Evolutionary conservation across 2,329 filamentous ascomycete genomes (phyloP), one percentile per base, ranked within the genome.

Genomic region (Penicillium sp.): DNA sequence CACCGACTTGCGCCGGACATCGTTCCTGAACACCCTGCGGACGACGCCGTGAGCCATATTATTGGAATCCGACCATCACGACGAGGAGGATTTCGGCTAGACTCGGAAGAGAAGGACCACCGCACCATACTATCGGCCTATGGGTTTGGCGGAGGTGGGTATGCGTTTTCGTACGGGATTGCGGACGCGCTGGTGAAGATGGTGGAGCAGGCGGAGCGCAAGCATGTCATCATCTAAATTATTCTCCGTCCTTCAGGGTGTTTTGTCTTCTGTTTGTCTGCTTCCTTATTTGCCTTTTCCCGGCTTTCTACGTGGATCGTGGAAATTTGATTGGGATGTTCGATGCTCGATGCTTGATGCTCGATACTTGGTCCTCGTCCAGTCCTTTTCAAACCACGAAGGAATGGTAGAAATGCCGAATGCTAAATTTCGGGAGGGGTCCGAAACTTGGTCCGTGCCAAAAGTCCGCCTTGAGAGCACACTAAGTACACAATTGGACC

Each of bases 61-160:
- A 62, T 72, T 42, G 70, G 70, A 4, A 72, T 73, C 42, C 67
- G 70, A 6, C 69, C 70, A 0, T 70, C 66, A 0, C 54, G 70
- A 29, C 53, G 64, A 26, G 70, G 69, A 1, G 70, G 70, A 1
- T 72, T 70, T 43, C 68, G 70, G 16, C 50, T 73, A 13, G 69
- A 72, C 24, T 67, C 65, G 0, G 60, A 70, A 47, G 49, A 57
- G 34, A 55, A 62, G 24, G 67, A 59, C 0, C 39, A 50, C 6
- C 63, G 65, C 4, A 60, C 62, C 2, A 39, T 72, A 2, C 33
- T 73, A 5, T 72, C 70, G 0, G 70, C 70, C 0, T 73, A 73
- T 51, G 70, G 70, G 1, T 72, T 72, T 50, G 70, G 70, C 2
- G 70, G 70, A 13, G 70, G 68, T 10, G 70, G 70, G 1, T 73